Evolutionary conservation across 2,329 filamentous ascomycete genomes (phyloP), one percentile per base, ranked within the genome.

Genomic region (Cladobotryum protrusum): DNA sequence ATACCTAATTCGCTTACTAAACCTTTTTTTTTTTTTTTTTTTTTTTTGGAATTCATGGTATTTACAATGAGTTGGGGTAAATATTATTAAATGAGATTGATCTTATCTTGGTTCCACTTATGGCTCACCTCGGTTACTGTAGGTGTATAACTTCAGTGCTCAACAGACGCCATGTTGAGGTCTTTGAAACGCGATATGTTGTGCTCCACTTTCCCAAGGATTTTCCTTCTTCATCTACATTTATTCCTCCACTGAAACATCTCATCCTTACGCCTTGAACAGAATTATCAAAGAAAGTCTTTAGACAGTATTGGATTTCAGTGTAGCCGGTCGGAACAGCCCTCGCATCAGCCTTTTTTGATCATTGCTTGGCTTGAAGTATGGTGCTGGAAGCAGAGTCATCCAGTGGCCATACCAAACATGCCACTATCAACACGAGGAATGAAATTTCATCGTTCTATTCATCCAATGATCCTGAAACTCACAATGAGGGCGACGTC

Each of bases 401-500:
- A 43, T 43, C 37, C 44, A 18, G 44, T 47, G 51, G 51, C 47
- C 39, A 47, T 17, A 36, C 18, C 42, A 52, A 52, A 42, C 36
- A 49, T 19, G 41, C 42, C 32, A 41, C 12, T 24, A 37, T 14
- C n/a, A 47, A 19, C 32, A 43, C 42, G 20, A 47, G 17, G 6
- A 15, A 32, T 13, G 15, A 8, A 12, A 19, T 24, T 37, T 49
- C 50, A 7, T 43, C 50, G 15, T 49, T 46, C 20, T 32, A 24
- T 24, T 45, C 46, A 18, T 45, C 43, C 20, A 18, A 19, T 12
- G 39, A 15, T 19, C 39, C 43, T 12, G 39, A 43, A 13, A 32
- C 18, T 47, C 59, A 63, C 54, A 60, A 63, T 57, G 62, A 63
- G 59, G 62, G 60, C 54, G 55, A 59, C 61, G 55, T 54, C 52